Percentiles rank a stretch among this genome's conserved stretches.
These are phyloP conservation scores for Ophiostoma pallidulum DNA, from an alignment of 2,329 filamentous ascomycete genomes.

Conservation along the genomic window DNA sequence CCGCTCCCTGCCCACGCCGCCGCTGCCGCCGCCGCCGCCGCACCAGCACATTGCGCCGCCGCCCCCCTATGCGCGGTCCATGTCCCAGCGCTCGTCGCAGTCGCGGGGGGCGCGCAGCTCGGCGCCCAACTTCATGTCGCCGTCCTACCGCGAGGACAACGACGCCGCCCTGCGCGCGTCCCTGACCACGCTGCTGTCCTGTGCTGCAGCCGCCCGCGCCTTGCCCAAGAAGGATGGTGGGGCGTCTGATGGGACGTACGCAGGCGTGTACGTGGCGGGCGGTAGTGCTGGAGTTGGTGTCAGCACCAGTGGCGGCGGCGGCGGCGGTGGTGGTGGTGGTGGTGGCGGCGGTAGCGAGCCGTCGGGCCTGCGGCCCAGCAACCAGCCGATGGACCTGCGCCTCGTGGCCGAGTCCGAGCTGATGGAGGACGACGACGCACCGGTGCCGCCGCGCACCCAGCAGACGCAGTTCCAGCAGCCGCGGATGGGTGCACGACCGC, in stretches of 20 bases:
- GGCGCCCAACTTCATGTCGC: conserved; percentile 56
- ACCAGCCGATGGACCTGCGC: conserved; percentile 48
- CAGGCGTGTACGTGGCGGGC: too few relatives aligned
- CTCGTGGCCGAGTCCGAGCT: conserved; percentile 54
- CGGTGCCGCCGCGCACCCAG: conserved; percentile 5
- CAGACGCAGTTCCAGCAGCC: conserved; percentile 17
- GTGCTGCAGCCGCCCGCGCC: conserved; percentile 78
- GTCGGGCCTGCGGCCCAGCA: conserved; percentile 33
- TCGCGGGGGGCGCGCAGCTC: conserved; percentile 34
- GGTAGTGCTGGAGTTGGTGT: too few relatives aligned
- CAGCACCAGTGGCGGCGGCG: background rate
- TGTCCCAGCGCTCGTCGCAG: conserved; percentile 39
- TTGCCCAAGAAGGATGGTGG: conserved; percentile 55
- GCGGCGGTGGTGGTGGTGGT: too few relatives aligned
- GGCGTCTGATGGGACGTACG: conserved; percentile 11
- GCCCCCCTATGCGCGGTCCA: conserved; percentile 37
- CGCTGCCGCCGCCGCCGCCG: conserved; percentile 39
- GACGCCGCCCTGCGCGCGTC: conserved; percentile 88
- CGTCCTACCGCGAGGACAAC: conserved; percentile 74
- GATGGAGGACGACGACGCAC: conserved; percentile 26
- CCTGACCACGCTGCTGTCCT: conserved; percentile 91
- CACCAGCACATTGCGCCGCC: conserved; percentile 33
- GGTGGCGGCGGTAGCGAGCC: conserved; percentile 24
- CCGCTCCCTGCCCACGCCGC: conserved; percentile 40
- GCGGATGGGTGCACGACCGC: background rate